Evolutionary conservation across 345 rosid species (phyloP), one percentile per base, ranked within the genome.

Genomic region (Citrus hindsii): DNA sequence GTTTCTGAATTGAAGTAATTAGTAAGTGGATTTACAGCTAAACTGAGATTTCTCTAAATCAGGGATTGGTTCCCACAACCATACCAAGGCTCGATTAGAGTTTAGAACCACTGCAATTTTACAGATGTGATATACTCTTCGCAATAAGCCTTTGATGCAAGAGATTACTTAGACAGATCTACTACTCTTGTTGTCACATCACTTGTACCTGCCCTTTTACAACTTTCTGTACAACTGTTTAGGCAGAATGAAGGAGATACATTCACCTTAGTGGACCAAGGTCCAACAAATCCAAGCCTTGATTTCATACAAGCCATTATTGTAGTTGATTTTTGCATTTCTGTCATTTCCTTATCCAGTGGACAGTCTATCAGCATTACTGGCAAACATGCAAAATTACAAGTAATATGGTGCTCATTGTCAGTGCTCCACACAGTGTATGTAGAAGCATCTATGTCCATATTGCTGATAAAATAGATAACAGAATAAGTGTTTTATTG

Each of bases 361-460:
- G 42, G 63, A 30, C 60, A 8, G 75, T 73, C 51, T 58, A 53
- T 73, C 32, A 14, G 48, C 66, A 58, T 18, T 35, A 3, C 65
- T 33, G 51, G 65, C 19, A 72, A 72, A 6, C n/a, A 1, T 35
- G 65, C 27, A 72, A 72, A 22, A 13, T 16, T 35, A 72, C 21
- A 32, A 33, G 32, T 22, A 63, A 28, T 22, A 14, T 10, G 70
- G 32, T 75, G 28, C 62, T 7, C 22, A 28, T 13, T 75, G 40
- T 24, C 6, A 30, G 78, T 64, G 70, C 70, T 42, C 9, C 42
- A 9, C n/a, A 28, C 30, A 18, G 21, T 48, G 21, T 64, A 14
- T 64, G 46, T 64, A n/a, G 53, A 46, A 63, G 68, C 77, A 63
- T 75, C 67, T 64, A 27, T 22, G 21, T 64, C 62, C 62, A 28